A percentile compares a stretch with the other conserved stretches of the same genome.
Conservation (phyloP, 2,329 filamentous ascomycete genomes). For the Fusarium concolor region DNA sequence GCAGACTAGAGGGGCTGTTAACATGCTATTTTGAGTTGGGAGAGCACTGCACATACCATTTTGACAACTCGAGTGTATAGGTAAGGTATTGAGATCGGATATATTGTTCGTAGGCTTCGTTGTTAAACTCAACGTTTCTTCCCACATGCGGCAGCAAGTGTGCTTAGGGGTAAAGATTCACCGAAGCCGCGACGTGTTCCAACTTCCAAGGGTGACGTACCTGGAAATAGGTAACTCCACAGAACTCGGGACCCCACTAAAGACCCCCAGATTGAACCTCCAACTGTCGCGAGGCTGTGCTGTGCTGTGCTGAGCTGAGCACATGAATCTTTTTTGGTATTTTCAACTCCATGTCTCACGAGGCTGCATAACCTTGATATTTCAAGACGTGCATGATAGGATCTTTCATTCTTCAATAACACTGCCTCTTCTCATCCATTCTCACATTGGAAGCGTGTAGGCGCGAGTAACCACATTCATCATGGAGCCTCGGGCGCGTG, state of each 20-base stretch:
- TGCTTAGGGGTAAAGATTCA: constrained; percentile 55
- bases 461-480: constrained; percentile 47
- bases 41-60: constrained; percentile 43
- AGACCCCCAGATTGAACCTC: constrained; percentile 25
- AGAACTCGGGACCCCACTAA: constrained; percentile 36
- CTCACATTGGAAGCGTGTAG: constrained; percentile 15
- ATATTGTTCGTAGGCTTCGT: neutral
- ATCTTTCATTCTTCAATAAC: neutral
- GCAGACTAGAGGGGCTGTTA: constrained; percentile 73
- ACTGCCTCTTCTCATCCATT: neutral
- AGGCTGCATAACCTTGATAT: constrained; percentile 24
- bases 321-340: constrained; percentile 19
- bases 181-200: constrained; percentile 46
- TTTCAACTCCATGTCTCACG: constrained; percentile 38
- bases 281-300: constrained; percentile 29
- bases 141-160: constrained; percentile 44
- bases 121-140: constrained; percentile 2
- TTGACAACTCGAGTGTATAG: constrained; percentile 15
- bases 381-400: neutral
- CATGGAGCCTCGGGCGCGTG: constrained; percentile 82
- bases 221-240: constrained; percentile 33
- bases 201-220: constrained; percentile 34
- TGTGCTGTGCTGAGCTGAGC: constrained; percentile 17
- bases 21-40: neutral
- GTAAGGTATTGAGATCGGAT: neutral